These are phyloP conservation scores for Tetracladium setigerum DNA, from an alignment of 495 filamentous ascomycete species.

Conservation along the genomic window DNA sequence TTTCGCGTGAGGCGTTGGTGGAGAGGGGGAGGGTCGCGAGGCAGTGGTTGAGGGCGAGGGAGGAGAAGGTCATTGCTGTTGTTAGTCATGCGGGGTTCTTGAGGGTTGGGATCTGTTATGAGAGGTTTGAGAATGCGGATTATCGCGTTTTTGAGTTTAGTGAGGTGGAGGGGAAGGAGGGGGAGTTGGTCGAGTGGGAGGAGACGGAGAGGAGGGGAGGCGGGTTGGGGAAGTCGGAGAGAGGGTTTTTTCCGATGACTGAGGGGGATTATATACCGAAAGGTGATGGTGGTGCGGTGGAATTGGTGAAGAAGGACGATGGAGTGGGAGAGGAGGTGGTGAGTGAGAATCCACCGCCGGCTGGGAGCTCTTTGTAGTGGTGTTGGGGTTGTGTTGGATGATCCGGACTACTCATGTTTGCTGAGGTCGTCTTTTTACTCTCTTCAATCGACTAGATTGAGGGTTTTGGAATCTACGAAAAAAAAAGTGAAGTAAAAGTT, in stretches of 20 bases:
- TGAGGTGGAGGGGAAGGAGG: conserved; percentile 22
- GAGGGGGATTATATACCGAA: too few species aligned
- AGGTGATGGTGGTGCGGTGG: too few species aligned
- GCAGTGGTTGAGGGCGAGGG: conserved; percentile 38
- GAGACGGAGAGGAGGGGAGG: conserved; percentile 26
- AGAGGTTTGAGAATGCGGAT: conserved; percentile 49
- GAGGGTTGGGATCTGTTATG: conserved; percentile 34
- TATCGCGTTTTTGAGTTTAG: conserved; percentile 54
- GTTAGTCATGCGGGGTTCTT: conserved; percentile 55
- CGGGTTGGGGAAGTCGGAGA: conserved; percentile 12
- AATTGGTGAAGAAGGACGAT: too few species aligned
- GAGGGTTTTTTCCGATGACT: too few species aligned
- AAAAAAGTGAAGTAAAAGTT: too few species aligned
- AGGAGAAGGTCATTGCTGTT: conserved; percentile 54
- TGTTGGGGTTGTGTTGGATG: too few species aligned
- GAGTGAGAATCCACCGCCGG: background rate
- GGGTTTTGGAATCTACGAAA: too few species aligned
- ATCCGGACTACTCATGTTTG: too few species aligned
- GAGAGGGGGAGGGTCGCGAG: conserved; percentile 39
- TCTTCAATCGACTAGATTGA: too few species aligned
- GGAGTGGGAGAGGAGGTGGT: background rate
- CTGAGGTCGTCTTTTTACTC: too few species aligned
- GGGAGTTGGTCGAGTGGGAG: conserved; percentile 33
- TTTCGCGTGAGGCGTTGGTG: conserved; percentile 37
- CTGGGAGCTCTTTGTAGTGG: conserved; percentile 3